Base-by-base conservation (phyloP, 2,329 filamentous ascomycete species). In the Colletotrichum gigasporum region DNA sequence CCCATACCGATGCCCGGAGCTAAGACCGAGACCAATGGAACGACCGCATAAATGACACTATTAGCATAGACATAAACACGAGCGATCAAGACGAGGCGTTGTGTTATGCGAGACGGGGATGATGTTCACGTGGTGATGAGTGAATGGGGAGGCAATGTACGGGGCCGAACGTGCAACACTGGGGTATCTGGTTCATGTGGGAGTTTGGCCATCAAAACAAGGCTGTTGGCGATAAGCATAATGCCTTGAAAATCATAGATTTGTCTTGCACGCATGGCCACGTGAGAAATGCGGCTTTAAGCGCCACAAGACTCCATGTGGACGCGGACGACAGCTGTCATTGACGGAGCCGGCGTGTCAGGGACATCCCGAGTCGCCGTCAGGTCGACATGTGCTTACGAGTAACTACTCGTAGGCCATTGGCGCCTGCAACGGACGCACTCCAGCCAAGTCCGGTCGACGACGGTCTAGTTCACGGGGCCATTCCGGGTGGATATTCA, bases 1-100 rank as follows among this genome's bases (percentile, higher is more conserved):
- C 83, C 90, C 4, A 79, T 92, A 12, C 80, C 86, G 4, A 87
- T 90, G 79, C 87, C 87, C 35, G 72, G 67, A 12, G 44, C 50
- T n/a, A 63, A 42, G n/a, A 50, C 45, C 34, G 64, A 59, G 28
- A 30, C 60, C 26, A 67, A 66, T 32, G 65, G 63, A 24, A 47
- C 58, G 42, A 48, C 50, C 30, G 63, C 62, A 65, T 65, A 44
- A 54, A 39, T 18, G 11, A 5, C 11, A 2, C 24, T 18, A 26
- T 47, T 32, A 22, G 18, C 35, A 55, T 32, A 16, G 32, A 26
- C 10, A 45, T 61, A 9, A 24, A 42, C 35, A 65, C 39, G 28
- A 52, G 47, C 39, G 42, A 50, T 35, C 16, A 30, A 18, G 11
- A 18, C n/a, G 48, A 61, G 57, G 57, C 48, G 57, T 62, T 55